Evolutionary conservation across 225 moss, liverwort and hornwort species (phyloP), one percentile per base, ranked within the genome.

Genomic region (Rhytidiadelphus loreus): DNA sequence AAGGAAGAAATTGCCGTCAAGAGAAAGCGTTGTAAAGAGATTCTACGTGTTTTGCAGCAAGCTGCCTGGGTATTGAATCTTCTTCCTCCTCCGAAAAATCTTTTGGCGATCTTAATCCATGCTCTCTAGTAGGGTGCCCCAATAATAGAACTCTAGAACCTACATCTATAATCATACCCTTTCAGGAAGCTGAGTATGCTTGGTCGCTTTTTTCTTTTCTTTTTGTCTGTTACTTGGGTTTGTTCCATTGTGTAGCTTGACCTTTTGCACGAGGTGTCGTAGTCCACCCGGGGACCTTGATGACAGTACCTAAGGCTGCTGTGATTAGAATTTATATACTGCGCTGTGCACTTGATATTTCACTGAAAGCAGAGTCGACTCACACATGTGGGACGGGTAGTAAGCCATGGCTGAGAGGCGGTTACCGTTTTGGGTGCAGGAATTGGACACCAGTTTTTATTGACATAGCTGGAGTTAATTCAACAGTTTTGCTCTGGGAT

Each of bases 21-120:
- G 91, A 92, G 98, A 83, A 99, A 97, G 91, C 96, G 96, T 72
- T 99, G 98, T 89, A 99, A 99, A 84, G 98, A 99, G 82, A 99
- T 99, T 83, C 85, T 99, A 90, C 97, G 97, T 59, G 98, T 99
- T 75, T 91, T 99, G 76, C 98, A 99, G 91, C 98, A 96, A 93
- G 98, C 98, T 82, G 97, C 97, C 44, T 99, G 98, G 97, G 98
- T 97, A 95, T 89, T 10, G 46, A 75, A 53, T 55, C 80, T 87
- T 85, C 66, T 32, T 72, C 26, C 80, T 77, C 10, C 86, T 65
- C 56, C 84, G 41, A 70, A 83, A 53, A 50, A 79, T 77, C 16
- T 87, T 75, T 89, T 53, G 46, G 48, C 35, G 21, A 70, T 68
- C 65, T 77, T 64, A 75, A 59, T 60, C 63, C 71, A 68, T 77